Evolutionary conservation across 352 stramenopile genomes (phyloP).

Genomic region (Globisporangium acanthophoron): DNA sequence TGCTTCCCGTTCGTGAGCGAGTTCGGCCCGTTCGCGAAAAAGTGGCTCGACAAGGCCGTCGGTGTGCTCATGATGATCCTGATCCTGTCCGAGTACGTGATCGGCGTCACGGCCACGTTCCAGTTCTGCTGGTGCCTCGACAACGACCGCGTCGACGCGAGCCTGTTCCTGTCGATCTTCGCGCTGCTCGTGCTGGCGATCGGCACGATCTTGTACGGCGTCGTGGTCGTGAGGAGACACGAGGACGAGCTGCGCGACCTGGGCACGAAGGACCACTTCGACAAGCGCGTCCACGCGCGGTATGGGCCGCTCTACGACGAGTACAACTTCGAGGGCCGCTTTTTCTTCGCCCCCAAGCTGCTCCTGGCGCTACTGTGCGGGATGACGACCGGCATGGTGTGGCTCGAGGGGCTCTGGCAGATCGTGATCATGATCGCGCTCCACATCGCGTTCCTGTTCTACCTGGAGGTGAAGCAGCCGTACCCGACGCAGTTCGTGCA

Average conservation of each 20-base stretch:
- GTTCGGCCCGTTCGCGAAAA: conserved; percentile 46
- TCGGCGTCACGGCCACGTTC: conserved; percentile 77
- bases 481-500: conserved; percentile 81
- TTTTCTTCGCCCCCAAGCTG: conserved; percentile 85
- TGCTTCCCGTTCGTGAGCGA: conserved; percentile 49
- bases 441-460: conserved; percentile 77
- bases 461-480: conserved; percentile 79
- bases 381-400: conserved; percentile 79
- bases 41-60: conserved; percentile 78
- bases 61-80: conserved; percentile 79
- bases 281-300: conserved; percentile 74
- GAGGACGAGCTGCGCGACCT: conserved; percentile 79
- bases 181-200: conserved; percentile 65
- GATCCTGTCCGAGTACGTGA: conserved; percentile 81
- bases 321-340: conserved; percentile 82
- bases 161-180: conserved; percentile 61
- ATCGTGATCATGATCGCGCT: conserved; percentile 69
- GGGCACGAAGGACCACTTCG: conserved; percentile 79
- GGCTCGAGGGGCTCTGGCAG: conserved; percentile 68
- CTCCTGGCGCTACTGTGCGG: conserved; percentile 66
- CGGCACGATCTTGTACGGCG: conserved; percentile 73
- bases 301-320: conserved; percentile 86
- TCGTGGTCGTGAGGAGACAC: conserved; percentile 65
- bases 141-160: conserved; percentile 43
- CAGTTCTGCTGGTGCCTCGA: conserved; percentile 83